A percentile compares a stretch with the other conserved stretches of the same genome.
Conservation (phyloP, 805 yeast species). For the Wickerhamiella sorbophila region DNA sequence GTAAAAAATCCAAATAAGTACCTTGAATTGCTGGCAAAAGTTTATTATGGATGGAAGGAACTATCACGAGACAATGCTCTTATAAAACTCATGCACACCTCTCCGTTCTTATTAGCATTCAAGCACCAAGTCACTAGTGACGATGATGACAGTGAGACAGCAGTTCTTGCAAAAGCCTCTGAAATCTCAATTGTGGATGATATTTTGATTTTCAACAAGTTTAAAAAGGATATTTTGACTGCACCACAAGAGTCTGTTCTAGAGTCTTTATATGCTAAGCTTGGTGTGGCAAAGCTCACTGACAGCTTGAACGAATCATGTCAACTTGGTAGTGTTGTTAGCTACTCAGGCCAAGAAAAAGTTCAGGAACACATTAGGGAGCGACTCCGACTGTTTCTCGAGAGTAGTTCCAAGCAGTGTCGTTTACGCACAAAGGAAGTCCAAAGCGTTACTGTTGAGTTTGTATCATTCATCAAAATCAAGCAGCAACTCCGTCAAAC, state of each 20-base stretch:
- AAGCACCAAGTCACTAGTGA: conserved; percentile 1
- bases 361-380: conserved; percentile 21
- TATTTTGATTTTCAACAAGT: conserved; percentile 24
- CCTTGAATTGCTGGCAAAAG: conserved; percentile 9
- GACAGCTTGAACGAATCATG: conserved; percentile 18
- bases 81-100: conserved; percentile 16
- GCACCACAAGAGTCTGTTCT: conserved; percentile 25
- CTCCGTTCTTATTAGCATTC: conserved; percentile 22
- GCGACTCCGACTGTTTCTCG: conserved; percentile 22
- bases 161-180: conserved; percentile 17
- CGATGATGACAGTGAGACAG: conserved; percentile 7
- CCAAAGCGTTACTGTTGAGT: conserved; percentile 12
- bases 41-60: conserved; percentile 10
- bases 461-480: conserved; percentile 19
- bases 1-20: conserved; percentile 18
- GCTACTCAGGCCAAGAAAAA: conserved; percentile 6
- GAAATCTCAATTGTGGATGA: conserved; percentile 27
- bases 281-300: conserved; percentile 24
- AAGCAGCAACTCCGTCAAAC: conserved; percentile 17
- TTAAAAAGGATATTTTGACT: conserved; percentile 20
- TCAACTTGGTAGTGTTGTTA: conserved; percentile 17
- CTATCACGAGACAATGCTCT: conserved; percentile 9
- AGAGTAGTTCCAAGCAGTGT: conserved; percentile 17
- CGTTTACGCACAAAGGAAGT: conserved; percentile 9
- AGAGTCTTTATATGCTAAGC: conserved; percentile 21